These are phyloP conservation scores for Fragaria ananassa DNA, from an alignment of 306 rosid species.

Conservation along the genomic window DNA sequence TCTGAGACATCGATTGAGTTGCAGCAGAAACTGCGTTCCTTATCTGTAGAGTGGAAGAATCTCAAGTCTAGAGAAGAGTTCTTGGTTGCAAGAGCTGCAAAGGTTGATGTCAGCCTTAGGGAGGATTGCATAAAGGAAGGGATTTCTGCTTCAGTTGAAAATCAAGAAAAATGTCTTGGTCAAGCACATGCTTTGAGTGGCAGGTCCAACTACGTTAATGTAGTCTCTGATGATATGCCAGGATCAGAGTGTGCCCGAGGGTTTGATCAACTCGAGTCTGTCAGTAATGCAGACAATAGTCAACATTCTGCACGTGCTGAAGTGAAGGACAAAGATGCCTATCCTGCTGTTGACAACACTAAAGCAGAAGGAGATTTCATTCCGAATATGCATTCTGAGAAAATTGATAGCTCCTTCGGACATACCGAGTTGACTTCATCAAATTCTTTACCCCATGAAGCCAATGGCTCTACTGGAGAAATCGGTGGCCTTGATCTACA, in stretches of 20 bases:
- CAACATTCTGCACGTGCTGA: constrained; percentile 43
- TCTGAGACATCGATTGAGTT: constrained; percentile 68
- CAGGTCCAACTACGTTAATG: constrained; percentile 37
- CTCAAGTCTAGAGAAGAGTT: constrained; percentile 81
- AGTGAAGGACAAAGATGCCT: constrained; percentile 35
- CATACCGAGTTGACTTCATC: constrained; percentile 37
- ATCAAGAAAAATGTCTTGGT: constrained; percentile 36
- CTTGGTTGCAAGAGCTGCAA: constrained; percentile 67
- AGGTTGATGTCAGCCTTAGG: constrained; percentile 47
- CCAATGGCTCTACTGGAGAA: constrained; percentile 45
- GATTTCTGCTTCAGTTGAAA: constrained; percentile 32
- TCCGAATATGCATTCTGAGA: constrained; percentile 32
- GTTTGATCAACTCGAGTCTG: constrained; percentile 47
- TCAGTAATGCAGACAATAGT: constrained; percentile 54
- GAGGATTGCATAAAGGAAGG: constrained; percentile 56
- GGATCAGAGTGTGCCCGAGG: constrained; percentile 46
- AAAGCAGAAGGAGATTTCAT: constrained; percentile 4
- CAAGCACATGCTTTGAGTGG: constrained; percentile 36
- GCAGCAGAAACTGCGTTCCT: constrained; percentile 81
- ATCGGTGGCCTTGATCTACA: constrained; percentile 32
- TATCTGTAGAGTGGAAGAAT: constrained; percentile 71
- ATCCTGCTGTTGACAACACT: constrained; percentile 25
- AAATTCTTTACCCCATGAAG: constrained; percentile 50
- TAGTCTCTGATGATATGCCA: constrained; percentile 40
- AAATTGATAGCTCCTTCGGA: constrained; percentile 39